Evolutionary conservation across 345 rosid species (phyloP).

Genomic region (Eucalyptus paniculata): DNA sequence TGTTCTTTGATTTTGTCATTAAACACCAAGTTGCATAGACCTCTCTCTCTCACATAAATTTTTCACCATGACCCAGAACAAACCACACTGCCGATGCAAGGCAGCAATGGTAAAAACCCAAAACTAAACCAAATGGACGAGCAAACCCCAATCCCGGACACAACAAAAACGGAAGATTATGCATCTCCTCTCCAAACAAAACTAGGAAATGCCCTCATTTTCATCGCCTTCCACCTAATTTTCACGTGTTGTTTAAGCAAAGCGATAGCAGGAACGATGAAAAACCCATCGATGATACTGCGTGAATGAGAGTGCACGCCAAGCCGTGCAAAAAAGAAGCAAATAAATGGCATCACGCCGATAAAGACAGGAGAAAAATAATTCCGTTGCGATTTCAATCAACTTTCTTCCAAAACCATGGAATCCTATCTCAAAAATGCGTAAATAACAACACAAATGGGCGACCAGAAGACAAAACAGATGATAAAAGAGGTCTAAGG

Average conservation of each 20-base stretch:
- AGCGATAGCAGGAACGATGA: background rate
- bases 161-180: background rate
- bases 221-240: background rate
- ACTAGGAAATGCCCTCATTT: background rate
- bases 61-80: background rate
- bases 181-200: background rate
- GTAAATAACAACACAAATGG: background rate
- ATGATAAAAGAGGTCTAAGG: background rate
- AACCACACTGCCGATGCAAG: background rate
- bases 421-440: background rate
- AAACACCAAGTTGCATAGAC: background rate
- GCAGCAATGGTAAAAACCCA: background rate
- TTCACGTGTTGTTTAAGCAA: background rate
- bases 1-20: background rate
- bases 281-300: background rate
- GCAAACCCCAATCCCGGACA: background rate
- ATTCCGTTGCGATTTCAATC: background rate
- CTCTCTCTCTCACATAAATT: background rate
- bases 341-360: background rate
- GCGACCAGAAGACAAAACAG: background rate
- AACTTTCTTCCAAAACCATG: background rate
- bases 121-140: background rate
- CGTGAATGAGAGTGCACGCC: background rate
- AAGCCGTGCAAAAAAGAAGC: background rate
- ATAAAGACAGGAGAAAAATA: background rate